phyloP scores from a whole-genome alignment of 148 eudicot genomes.

The Vaccinium macrocarpon region DNA sequence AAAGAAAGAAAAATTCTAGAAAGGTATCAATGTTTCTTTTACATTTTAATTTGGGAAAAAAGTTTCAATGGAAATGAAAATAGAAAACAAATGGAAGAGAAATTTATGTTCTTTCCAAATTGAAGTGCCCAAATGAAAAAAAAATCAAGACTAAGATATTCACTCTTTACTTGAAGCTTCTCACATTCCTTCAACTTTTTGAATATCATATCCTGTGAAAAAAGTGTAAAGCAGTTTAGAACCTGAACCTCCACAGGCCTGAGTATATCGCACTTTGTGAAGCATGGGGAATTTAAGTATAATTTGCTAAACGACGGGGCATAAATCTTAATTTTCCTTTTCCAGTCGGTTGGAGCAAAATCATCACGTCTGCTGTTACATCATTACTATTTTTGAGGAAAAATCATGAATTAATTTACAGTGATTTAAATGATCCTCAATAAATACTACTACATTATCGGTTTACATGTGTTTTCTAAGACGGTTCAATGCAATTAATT shows the following conservation, averaged over 20 bases:
- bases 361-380: background rate
- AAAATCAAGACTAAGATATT: background rate
- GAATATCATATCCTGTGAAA: background rate
- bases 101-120: background rate
- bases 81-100: background rate
- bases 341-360: background rate
- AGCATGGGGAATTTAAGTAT: background rate
- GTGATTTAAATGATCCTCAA: background rate
- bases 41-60: background rate
- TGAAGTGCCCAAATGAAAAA: slow-evolving; percentile 3
- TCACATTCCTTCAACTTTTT: background rate
- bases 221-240: background rate
- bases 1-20: background rate
- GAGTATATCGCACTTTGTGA: background rate
- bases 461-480: too few species aligned
- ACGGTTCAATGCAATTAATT: background rate
- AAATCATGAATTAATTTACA: background rate
- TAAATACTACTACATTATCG: background rate
- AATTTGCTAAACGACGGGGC: background rate
- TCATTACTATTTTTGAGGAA: background rate
- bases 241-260: background rate
- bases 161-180: background rate
- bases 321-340: background rate
- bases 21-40: background rate
- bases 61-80: background rate